These are phyloP conservation scores for Phytopythium montanum DNA, from an alignment of 352 stramenopile genomes.

Conservation along the genomic window DNA sequence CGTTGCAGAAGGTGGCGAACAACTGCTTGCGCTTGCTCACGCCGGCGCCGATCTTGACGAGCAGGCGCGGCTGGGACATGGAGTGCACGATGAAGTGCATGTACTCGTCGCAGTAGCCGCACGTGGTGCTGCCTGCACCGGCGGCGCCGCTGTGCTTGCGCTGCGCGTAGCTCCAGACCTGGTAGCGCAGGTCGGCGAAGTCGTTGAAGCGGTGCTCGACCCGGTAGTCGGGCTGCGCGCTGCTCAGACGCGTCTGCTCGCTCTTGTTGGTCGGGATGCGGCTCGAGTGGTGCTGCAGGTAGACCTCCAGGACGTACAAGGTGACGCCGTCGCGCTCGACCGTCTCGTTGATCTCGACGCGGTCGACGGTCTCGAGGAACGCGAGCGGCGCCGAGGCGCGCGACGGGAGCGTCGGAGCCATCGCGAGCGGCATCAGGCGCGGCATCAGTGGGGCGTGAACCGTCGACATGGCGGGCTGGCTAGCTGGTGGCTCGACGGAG, in stretches of 20 bases:
- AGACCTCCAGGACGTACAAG: conserved; percentile 57
- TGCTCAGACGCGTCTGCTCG: conserved; percentile 14
- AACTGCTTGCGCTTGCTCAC: conserved; percentile 37
- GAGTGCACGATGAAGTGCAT: conserved; percentile 53
- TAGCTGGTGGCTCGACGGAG: background rate
- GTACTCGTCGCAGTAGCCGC: conserved; percentile 45
- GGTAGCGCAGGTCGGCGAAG: conserved; percentile 47
- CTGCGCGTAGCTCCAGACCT: conserved; percentile 43
- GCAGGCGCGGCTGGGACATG: conserved; percentile 43
- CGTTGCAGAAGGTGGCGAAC: conserved; percentile 42
- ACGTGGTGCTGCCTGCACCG: conserved; percentile 18
- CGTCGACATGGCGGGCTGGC: conserved; percentile 17
- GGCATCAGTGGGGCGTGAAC: conserved; percentile 19
- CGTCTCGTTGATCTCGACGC: conserved; percentile 38
- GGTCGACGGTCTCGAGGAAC: conserved; percentile 35
- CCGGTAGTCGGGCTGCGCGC: conserved; percentile 35
- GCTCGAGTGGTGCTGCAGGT: conserved; percentile 46
- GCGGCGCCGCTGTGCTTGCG: too few relatives aligned
- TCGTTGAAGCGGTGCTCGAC: conserved; percentile 49
- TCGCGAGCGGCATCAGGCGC: conserved; percentile 17
- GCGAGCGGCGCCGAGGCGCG: conserved; percentile 24
- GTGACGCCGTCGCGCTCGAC: conserved; percentile 34
- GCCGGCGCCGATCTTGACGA: conserved; percentile 36
- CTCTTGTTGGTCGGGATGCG: conserved; percentile 58
- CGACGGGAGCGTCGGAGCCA: conserved; percentile 21